Conservation (phyloP, 805 yeast genomes). For the Maudiozyma turicensis region DNA sequence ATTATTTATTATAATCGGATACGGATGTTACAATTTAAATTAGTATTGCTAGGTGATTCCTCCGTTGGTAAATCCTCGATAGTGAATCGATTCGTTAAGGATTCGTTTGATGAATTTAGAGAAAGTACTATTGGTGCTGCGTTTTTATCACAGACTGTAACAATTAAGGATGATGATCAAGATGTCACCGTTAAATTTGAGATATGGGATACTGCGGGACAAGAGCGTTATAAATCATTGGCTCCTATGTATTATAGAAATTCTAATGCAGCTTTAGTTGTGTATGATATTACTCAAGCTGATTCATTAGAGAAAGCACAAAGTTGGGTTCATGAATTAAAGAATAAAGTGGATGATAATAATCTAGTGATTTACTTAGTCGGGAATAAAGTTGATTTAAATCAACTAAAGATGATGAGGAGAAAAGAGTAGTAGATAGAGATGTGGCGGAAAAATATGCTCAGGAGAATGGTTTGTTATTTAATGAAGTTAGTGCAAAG, state of each 20-base stretch:
- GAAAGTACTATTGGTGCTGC: slow-evolving; percentile 99
- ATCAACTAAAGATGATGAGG: slow-evolving; percentile 57
- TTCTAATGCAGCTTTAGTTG: slow-evolving; percentile 76
- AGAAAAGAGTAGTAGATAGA: slow-evolving; percentile 36
- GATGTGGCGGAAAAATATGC: slow-evolving; percentile 47
- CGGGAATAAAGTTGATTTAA: slow-evolving; percentile 79
- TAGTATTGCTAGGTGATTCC: slow-evolving; percentile 71
- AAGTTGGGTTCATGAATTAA: slow-evolving; percentile 86
- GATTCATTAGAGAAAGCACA: slow-evolving; percentile 71
- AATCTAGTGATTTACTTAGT: slow-evolving; percentile 73
- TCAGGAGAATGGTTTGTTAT: slow-evolving; percentile 39
- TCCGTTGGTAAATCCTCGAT: slow-evolving; percentile 79
- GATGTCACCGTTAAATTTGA: slow-evolving; percentile 41
- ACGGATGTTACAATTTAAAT: slow-evolving; percentile 43
- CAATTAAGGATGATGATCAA: slow-evolving; percentile 12
- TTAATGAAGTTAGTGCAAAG: slow-evolving; percentile 51
- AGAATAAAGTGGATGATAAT: slow-evolving; percentile 64
- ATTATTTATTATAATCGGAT: background rate
- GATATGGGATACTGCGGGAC: slow-evolving; percentile 97
- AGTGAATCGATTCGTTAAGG: slow-evolving; percentile 68
- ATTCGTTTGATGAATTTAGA: slow-evolving; percentile 64
- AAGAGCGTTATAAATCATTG: slow-evolving; percentile 70
- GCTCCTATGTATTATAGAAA: slow-evolving; percentile 81
- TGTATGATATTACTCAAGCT: slow-evolving; percentile 68
- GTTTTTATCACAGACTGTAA: slow-evolving; percentile 72